phyloP scores from a whole-genome alignment of 1,139 yeast species.

The Arxiozyma slooffiae region DNA sequence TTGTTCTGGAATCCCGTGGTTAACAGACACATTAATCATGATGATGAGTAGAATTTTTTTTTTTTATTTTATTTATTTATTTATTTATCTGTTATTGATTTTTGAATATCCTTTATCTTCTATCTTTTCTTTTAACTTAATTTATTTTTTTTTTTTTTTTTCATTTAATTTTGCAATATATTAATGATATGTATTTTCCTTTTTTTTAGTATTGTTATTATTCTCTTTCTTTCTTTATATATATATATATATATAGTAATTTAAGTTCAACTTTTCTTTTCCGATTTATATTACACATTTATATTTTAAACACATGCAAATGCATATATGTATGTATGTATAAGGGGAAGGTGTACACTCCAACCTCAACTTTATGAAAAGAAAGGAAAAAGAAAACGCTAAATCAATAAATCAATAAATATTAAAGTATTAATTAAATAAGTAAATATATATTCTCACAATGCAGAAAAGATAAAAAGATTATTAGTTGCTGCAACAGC shows the following conservation, averaged over 20 bases:
- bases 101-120: background rate
- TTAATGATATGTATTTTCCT: too few species aligned
- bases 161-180: too few species aligned
- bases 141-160: too few species aligned
- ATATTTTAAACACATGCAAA: too few species aligned
- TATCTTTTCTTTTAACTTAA: too few species aligned
- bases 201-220: too few species aligned
- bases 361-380: background rate
- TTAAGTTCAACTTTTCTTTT: too few species aligned
- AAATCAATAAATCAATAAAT: background rate
- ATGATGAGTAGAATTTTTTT: conserved; percentile 10
- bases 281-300: too few species aligned
- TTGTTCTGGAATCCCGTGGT: conserved; percentile 90
- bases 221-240: too few species aligned
- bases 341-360: too few species aligned
- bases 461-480: conserved; percentile 66
- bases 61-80: background rate
- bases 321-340: too few species aligned
- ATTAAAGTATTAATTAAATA: background rate
- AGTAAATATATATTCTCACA: conserved; percentile 27
- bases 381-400: background rate
- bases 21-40: conserved; percentile 61
- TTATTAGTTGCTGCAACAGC: conserved; percentile 98
- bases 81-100: background rate
- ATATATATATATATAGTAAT: too few species aligned